Base-by-base conservation (phyloP, 441 rosid genomes). In the Adansonia rubrostipa region DNA sequence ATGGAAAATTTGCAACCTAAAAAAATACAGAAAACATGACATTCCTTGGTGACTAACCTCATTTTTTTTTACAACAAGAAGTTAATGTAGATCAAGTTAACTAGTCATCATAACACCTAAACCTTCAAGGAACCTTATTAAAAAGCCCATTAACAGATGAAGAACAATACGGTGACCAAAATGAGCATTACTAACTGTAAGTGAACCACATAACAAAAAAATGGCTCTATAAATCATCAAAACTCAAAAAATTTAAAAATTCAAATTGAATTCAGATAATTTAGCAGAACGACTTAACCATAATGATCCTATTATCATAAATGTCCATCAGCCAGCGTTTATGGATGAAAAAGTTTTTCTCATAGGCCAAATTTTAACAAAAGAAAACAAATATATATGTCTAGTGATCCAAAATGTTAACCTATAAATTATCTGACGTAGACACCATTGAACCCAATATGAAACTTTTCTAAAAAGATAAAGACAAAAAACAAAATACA, bases 1-100 rank as follows among this genome's bases (percentile, higher is more conserved):
- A 96, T 51, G 98, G 99, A 82, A 93, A 96, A 85, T 91, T 89
- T 71, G 82, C 88, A 40, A 93, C 93, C 98, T 95, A 33, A 33
- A 42, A 24, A 51, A 70, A 77, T 5, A 71, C 3, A 51, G 6
- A 45, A 72, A 45, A 22, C 13, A 51, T 0, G 42, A 79, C 19
- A 63, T 10, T n/a, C n/a, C n/a, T n/a, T n/a, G n/a, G n/a, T n/a
- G n/a, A n/a, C n/a, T n/a, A n/a, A n/a, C n/a, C n/a, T n/a, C n/a
- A n/a, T n/a, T n/a, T n/a, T 64, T 36, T 64, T 10, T 24, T 5
- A 42, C 6, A 5, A 9, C 15, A 24, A 11, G 42, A 7, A 71
- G 20, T 24, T 22, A 51, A 1, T 28, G 15, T 33, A n/a, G 75
- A n/a, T 71, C 51, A 4, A 40, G 3, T 62, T 11, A 44, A 13